phyloP scores from a whole-genome alignment of 352 stramenopile species.

The Phytopythium delawarense region DNA sequence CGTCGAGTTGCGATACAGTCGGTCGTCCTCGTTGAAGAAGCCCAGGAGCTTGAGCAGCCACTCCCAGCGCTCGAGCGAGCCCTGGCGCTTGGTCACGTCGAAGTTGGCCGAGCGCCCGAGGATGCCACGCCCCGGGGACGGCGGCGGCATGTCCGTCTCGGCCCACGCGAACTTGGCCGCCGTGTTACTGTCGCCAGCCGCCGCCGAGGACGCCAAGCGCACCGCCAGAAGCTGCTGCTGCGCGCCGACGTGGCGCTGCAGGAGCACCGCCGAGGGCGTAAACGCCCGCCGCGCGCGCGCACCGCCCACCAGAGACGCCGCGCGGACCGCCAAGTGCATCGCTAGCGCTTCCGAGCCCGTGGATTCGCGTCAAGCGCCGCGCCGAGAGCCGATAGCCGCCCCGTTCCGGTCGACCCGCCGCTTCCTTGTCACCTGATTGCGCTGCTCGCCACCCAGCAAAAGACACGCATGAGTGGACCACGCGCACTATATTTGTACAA shows the following conservation, averaged over 20 bases:
- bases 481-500: neutral
- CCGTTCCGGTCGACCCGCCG: neutral
- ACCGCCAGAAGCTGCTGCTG: slow-evolving; percentile 15
- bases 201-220: slow-evolving; percentile 19
- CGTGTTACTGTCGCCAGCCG: neutral
- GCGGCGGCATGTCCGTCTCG: slow-evolving; percentile 75
- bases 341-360: neutral
- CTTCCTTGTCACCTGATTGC: neutral
- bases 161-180: slow-evolving; percentile 57
- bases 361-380: neutral
- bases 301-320: neutral
- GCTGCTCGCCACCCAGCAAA: slow-evolving; percentile 6
- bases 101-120: slow-evolving; percentile 78
- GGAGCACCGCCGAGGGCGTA: neutral
- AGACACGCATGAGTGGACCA: neutral
- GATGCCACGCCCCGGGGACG: slow-evolving; percentile 64
- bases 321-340: neutral
- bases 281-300: neutral
- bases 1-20: slow-evolving; percentile 65
- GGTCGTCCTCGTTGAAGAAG: slow-evolving; percentile 86
- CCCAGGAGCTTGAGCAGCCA: slow-evolving; percentile 83
- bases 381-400: neutral
- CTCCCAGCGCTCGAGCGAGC: slow-evolving; percentile 64
- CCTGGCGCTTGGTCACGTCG: slow-evolving; percentile 64
- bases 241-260: neutral